Base-by-base conservation (phyloP, 495 filamentous ascomycete genomes). In the Friedmanniomyces endolithicus region DNA sequence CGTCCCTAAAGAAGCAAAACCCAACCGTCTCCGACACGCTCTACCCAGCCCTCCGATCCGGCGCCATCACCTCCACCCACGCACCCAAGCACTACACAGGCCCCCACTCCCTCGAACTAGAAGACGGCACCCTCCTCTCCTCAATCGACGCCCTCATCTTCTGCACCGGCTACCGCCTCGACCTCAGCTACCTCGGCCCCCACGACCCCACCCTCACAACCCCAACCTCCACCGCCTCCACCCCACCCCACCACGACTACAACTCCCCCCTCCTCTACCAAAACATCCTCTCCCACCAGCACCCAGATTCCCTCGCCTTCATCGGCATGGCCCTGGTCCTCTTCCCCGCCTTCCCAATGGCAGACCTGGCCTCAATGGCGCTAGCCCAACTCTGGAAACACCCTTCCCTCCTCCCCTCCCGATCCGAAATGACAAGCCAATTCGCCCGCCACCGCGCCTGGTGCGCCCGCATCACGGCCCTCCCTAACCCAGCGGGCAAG, bases 301-400 rank as follows among this genome's bases (percentile, higher is more conserved):
- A 40, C 7, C 56, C 56, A 24, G 51, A 59, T 6, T 48, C 41
- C 17, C 45, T 59, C 11, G 56, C 56, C 4, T 54, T 59, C 50
- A 48, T 59, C 24, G 56, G 56, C 37, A 17, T 40, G 0, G 25
- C 51, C 11, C 33, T 46, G 16, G 20, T 24, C 40, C 41, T 54
- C 45, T 23, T 19, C 51, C 51, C 50, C 6, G 56, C 27, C n/a
- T 59, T 53, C 37, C 19, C 22, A 31, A 54, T 48, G n/a, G 54
- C 54, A 33, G 57, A 60, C 40, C 25, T 60, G 25, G 25, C 14
- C 20, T 50, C 52, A 2, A 50, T 51, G 45, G 57, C 57, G 7
- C 22, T 60, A n/a, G 53, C 57, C 12, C 57, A 60, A 37, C 29
- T 60, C 11, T 60, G 57, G 57, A 60, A 57, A 24, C 35, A 45